Evolutionary conservation across 192 early-diverging fungal species (phyloP).

Genomic region (Dimargaris xerosporica): DNA sequence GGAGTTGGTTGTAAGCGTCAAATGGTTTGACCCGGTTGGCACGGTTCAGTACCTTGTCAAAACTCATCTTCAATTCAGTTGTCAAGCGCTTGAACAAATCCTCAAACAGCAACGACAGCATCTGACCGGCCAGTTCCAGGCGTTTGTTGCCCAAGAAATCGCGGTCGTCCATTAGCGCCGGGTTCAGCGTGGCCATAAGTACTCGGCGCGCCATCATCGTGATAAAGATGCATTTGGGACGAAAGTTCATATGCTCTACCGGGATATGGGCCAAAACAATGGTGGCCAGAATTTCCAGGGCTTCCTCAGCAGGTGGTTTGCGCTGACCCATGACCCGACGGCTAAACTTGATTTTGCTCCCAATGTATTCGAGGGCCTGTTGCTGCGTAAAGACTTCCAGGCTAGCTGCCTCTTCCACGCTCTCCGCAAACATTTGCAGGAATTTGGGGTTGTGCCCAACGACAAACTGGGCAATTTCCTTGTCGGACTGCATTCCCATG

Average conservation of each 20-base stretch:
- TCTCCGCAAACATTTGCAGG: constrained; percentile 67
- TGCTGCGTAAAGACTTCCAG: constrained; percentile 73
- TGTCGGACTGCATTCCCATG: constrained; percentile 87
- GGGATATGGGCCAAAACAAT: constrained; percentile 84
- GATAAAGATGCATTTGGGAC: constrained; percentile 82
- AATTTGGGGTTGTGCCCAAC: constrained; percentile 73
- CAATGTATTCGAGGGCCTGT: constrained; percentile 82
- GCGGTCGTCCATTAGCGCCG: constrained; percentile 80
- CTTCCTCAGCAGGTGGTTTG: constrained; percentile 60
- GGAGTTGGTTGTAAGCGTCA: constrained; percentile 65
- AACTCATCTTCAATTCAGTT: constrained; percentile 68
- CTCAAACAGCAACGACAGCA: constrained; percentile 88
- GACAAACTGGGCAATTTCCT: constrained; percentile 87
- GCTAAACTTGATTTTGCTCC: constrained; percentile 54
- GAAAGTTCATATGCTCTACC: constrained; percentile 72
- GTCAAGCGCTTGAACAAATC: constrained; percentile 95
- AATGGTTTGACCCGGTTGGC: constrained; percentile 75
- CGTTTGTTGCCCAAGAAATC: constrained; percentile 99
- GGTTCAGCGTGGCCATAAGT: constrained; percentile 67
- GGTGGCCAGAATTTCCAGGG: constrained; percentile 68
- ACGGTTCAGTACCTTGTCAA: constrained; percentile 83
- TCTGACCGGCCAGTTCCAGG: constrained; percentile 90
- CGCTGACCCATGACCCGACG: constrained; percentile 34
- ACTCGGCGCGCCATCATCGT: constrained; percentile 89
- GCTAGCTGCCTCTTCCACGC: constrained; percentile 68